A percentile compares a stretch with the other conserved stretches of the same genome.
phyloP scores from a whole-genome alignment of 768 basidiomycete genomes.

The Porphyrellus cyaneotinctus region DNA sequence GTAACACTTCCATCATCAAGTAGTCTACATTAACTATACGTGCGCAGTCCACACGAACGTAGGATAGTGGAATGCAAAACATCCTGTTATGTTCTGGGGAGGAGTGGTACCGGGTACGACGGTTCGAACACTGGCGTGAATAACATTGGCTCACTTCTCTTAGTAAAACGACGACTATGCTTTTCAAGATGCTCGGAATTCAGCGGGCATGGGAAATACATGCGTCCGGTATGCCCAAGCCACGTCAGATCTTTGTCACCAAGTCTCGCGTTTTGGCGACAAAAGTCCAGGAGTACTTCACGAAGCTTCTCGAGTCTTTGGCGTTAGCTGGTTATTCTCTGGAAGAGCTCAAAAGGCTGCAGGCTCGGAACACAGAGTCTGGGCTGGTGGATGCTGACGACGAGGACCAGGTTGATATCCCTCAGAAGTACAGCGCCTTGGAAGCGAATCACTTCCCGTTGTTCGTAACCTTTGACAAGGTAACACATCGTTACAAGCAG shows the following conservation, averaged over 20 bases:
- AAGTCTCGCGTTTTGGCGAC: constrained; percentile 60
- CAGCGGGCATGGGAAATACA: constrained; percentile 50
- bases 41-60: constrained; percentile 42
- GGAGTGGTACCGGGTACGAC: constrained; percentile 69
- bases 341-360: constrained; percentile 36
- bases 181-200: constrained; percentile 71
- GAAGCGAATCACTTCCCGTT: constrained; percentile 62
- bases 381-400: constrained; percentile 34
- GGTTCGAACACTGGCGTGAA: neutral
- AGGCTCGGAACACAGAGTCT: constrained; percentile 17
- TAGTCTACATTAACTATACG: constrained; percentile 13
- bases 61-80: constrained; percentile 54
- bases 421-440: constrained; percentile 51
- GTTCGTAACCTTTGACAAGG: constrained; percentile 64
- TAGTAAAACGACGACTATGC: constrained; percentile 74
- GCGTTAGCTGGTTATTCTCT: constrained; percentile 33
- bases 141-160: neutral
- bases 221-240: constrained; percentile 35
- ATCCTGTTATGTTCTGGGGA: constrained; percentile 64
- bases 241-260: constrained; percentile 70
- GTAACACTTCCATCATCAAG: neutral
- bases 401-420: constrained; percentile 29
- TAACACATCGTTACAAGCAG: constrained; percentile 22
- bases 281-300: constrained; percentile 70
- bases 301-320: constrained; percentile 46